phyloP scores from a whole-genome alignment of 1,284 basidiomycete genomes.

The Cryptococcus depauperatus region DNA sequence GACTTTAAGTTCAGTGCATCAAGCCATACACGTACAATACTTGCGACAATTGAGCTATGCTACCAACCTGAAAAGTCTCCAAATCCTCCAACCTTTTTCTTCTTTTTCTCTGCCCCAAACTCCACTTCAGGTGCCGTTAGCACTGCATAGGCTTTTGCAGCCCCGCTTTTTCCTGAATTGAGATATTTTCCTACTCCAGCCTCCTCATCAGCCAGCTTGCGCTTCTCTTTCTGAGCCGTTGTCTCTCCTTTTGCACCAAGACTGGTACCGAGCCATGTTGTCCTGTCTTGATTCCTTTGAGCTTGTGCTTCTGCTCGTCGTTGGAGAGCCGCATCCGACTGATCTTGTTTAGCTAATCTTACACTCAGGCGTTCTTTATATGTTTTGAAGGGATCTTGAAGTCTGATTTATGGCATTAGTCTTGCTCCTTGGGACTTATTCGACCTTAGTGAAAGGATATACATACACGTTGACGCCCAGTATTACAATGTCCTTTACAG shows the following conservation, averaged over 20 bases:
- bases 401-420: conserved; percentile 25
- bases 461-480: conserved; percentile 40
- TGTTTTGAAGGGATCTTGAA: conserved; percentile 48
- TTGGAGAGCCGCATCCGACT: conserved; percentile 38
- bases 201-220: conserved; percentile 32
- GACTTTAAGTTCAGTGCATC: too few species aligned
- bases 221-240: conserved; percentile 22
- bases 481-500: conserved; percentile 65
- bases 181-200: conserved; percentile 47
- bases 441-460: background rate
- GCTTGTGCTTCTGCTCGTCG: conserved; percentile 35
- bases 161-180: conserved; percentile 4
- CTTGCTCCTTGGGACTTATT: background rate
- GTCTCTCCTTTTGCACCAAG: conserved; percentile 40
- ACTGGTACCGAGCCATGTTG: conserved; percentile 46
- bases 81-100: conserved; percentile 45
- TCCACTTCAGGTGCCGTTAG: too few species aligned
- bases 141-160: conserved; percentile 3
- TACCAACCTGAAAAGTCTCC: conserved; percentile 46
- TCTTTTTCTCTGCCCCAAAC: conserved; percentile 44
- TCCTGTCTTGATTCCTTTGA: conserved; percentile 46
- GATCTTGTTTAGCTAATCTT: conserved; percentile 37
- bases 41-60: too few species aligned
- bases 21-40: too few species aligned
- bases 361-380: conserved; percentile 44